phyloP scores from a whole-genome alignment of 164 flowering plant species.

The Magnolia officinalis region DNA sequence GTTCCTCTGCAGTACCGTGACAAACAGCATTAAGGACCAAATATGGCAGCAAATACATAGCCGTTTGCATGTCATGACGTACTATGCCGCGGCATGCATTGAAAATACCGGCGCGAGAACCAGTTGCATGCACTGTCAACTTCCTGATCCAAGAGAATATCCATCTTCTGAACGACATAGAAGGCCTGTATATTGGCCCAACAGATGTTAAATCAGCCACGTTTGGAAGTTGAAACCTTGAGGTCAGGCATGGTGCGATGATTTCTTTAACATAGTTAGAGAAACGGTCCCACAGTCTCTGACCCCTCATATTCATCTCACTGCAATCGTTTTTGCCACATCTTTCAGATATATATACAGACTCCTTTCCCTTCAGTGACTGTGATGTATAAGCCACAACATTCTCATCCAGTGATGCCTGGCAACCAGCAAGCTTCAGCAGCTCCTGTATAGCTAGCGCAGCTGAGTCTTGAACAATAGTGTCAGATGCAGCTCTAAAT shows the following conservation, averaged over 20 bases:
- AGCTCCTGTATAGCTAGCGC: conserved; percentile 98
- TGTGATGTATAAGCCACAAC: conserved; percentile 33
- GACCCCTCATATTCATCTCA: conserved; percentile 66
- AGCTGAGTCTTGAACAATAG: conserved; percentile 90
- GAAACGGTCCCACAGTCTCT: conserved; percentile 87
- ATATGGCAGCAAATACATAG: conserved; percentile 87
- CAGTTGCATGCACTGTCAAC: conserved; percentile 77
- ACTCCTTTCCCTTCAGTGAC: conserved; percentile 31
- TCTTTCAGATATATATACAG: conserved; percentile 15
- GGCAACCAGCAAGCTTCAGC: conserved; percentile 93
- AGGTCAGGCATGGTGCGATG: conserved; percentile 96
- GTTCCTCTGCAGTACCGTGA: conserved; percentile 84
- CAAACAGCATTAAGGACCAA: conserved; percentile 89
- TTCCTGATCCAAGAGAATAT: conserved; percentile 85
- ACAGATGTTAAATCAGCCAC: conserved; percentile 60
- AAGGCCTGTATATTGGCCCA: conserved; percentile 80
- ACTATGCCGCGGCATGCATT: conserved; percentile 94
- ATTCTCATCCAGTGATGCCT: conserved; percentile 81
- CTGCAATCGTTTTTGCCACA: conserved; percentile 17
- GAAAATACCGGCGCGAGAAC: conserved; percentile 86
- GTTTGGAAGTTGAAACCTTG: conserved; percentile 84
- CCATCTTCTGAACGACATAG: conserved; percentile 95
- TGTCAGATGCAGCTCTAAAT: conserved; percentile 96
- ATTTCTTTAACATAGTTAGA: conserved; percentile 96
- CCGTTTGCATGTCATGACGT: conserved; percentile 94